These are phyloP conservation scores for Raddia guianensis DNA, from an alignment of 176 grass and related monocot species.

Conservation along the genomic window DNA sequence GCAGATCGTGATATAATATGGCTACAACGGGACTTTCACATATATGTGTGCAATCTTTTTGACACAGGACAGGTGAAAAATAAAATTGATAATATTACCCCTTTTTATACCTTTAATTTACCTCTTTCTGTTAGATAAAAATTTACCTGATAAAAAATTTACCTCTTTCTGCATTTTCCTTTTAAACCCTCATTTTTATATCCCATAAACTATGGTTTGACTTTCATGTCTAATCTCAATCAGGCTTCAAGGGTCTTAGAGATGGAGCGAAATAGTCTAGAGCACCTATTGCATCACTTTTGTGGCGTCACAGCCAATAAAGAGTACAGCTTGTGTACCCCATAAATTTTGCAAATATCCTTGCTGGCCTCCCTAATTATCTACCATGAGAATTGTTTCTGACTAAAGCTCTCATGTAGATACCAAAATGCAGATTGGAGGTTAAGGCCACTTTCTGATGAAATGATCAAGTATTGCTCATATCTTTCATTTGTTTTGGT, in stretches of 20 bases:
- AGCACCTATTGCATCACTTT: conserved; percentile 83
- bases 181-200: conserved; percentile 20
- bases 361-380: conserved; percentile 21
- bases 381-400: conserved; percentile 40
- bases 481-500: conserved; percentile 42
- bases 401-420: conserved; percentile 60
- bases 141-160: too few species aligned
- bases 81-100: neutral
- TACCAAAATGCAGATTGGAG: conserved; percentile 99
- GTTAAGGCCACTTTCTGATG: conserved; percentile 74
- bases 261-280: conserved; percentile 91
- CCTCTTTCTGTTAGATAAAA: neutral
- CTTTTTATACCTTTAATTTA: conserved; percentile 9
- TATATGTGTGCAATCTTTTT: conserved; percentile 94
- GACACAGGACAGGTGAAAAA: conserved; percentile 87
- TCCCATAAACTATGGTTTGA: conserved; percentile 30
- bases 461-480: conserved; percentile 89
- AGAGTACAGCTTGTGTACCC: conserved; percentile 50
- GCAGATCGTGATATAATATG: conserved; percentile 96
- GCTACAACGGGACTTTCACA: conserved; percentile 88
- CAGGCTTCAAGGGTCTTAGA: conserved; percentile 92
- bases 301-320: conserved; percentile 91
- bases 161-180: neutral
- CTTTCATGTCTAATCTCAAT: conserved; percentile 35
- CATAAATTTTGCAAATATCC: conserved; percentile 13